Base-by-base conservation (phyloP, 2,329 filamentous ascomycete genomes). In the Fusarium pseudograminearum region DNA sequence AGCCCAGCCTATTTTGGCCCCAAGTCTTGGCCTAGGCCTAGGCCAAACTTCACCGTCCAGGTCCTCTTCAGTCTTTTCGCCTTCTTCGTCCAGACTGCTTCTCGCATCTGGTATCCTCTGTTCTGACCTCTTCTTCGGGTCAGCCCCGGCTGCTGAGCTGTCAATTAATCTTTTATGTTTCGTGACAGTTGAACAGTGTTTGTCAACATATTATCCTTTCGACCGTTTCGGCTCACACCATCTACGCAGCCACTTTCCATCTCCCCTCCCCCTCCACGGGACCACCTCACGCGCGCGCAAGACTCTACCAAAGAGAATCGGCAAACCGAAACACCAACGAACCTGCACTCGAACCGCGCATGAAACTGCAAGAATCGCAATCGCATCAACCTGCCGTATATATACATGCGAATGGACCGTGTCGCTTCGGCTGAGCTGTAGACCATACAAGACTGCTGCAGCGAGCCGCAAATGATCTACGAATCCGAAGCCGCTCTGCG, bases 381-480 rank as follows among this genome's bases (percentile, higher is more conserved):
- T 71, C 62, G 52, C 58, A 73, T 50, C 38, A 58, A 48, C 65
- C 50, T 61, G 30, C 40, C 60, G 52, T 60, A 64, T 36, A 65
- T 40, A 67, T 71, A 72, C 61, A 65, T 68, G 70, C 64, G 72
- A 69, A 74, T 72, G 70, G 60, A 69, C 66, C 53, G 69, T 73
- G 58, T 71, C 61, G 68, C 61, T 67, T 71, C 69, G 57, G 59
- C 59, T 74, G 69, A 72, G 69, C 63, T 64, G 61, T 74, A 74
- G 59, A 74, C 66, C 41, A 61, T 40, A 63, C 53, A 60, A 64
- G 44, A 65, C 60, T 65, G 54, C 75, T 76, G 75, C 74, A 75
- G 68, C 71, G 62, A 74, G 70, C 75, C 74, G 75, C 73, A 77
- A 73, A 77, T 76, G 73, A 76, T 67, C 72, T 75, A 65, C 73